Evolutionary conservation across 2,329 filamentous ascomycete genomes (phyloP).

Genomic region (Gnomoniopsis sp.): DNA sequence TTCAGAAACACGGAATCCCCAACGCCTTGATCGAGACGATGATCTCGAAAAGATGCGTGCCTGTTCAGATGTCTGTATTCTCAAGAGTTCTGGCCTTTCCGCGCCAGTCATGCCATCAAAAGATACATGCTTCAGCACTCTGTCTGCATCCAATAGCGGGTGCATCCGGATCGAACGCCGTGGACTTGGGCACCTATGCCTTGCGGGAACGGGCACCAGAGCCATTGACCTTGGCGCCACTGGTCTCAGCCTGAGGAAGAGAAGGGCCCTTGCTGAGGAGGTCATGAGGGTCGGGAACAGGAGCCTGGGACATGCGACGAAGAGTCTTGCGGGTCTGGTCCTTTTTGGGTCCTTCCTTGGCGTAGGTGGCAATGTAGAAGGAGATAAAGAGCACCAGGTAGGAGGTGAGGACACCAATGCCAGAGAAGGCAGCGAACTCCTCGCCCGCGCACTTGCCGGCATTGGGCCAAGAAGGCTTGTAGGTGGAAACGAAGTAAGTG

Average conservation of each 20-base stretch:
- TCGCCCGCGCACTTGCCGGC: slow-evolving; percentile 85
- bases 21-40: background rate
- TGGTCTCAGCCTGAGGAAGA: slow-evolving; percentile 46
- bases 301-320: slow-evolving; percentile 62
- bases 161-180: background rate
- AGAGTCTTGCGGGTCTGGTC: slow-evolving; percentile 74
- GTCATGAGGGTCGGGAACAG: slow-evolving; percentile 78
- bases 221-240: slow-evolving; percentile 56
- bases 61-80: background rate
- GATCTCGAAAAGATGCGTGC: background rate
- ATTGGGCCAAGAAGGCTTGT: slow-evolving; percentile 83
- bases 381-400: slow-evolving; percentile 98
- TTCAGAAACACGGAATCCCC: slow-evolving; percentile 9
- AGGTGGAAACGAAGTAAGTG: slow-evolving; percentile 93
- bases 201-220: slow-evolving; percentile 66
- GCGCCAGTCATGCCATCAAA: background rate
- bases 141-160: background rate
- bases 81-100: background rate
- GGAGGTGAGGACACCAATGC: slow-evolving; percentile 86
- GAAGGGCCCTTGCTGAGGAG: slow-evolving; percentile 52
- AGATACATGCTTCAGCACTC: background rate
- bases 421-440: slow-evolving; percentile 92
- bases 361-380: slow-evolving; percentile 97
- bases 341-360: slow-evolving; percentile 69
- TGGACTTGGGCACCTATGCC: slow-evolving; percentile 46